Conservation (phyloP, 2,329 filamentous ascomycete species). For the Chaetomiaceae sp. region DNA sequence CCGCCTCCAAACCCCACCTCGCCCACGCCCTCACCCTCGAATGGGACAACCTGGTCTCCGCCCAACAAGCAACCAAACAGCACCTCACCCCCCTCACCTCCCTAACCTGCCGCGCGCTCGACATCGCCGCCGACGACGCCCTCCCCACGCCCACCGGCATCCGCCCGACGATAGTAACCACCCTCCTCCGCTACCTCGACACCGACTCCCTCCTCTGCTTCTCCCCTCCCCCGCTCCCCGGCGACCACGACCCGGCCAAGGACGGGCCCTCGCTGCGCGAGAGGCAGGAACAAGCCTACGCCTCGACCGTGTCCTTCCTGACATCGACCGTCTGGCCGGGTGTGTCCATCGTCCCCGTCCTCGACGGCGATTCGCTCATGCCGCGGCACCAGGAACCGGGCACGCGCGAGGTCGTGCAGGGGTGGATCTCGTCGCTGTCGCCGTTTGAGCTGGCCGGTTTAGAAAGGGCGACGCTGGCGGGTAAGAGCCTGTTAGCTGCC, state of each 20-base stretch:
- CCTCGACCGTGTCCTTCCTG: slow-evolving; percentile 68
- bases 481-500: slow-evolving; percentile 79
- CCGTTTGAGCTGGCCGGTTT: slow-evolving; percentile 81
- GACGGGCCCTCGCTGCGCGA: slow-evolving; percentile 54
- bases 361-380: slow-evolving; percentile 73
- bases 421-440: slow-evolving; percentile 69
- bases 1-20: slow-evolving; percentile 71
- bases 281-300: slow-evolving; percentile 65
- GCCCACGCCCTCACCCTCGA: slow-evolving; percentile 84
- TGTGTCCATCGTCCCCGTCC: slow-evolving; percentile 69
- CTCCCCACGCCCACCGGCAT: slow-evolving; percentile 43
- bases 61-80: slow-evolving; percentile 77
- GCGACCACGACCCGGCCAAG: slow-evolving; percentile 31
- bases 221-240: slow-evolving; percentile 54
- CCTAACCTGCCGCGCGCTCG: slow-evolving; percentile 74
- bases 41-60: slow-evolving; percentile 81
- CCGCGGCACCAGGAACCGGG: slow-evolving; percentile 67
- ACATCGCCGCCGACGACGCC: slow-evolving; percentile 67
- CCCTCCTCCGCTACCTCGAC: slow-evolving; percentile 78
- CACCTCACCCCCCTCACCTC: slow-evolving; percentile 90
- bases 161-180: slow-evolving; percentile 59
- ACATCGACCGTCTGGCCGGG: slow-evolving; percentile 77
- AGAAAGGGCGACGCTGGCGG: slow-evolving; percentile 77
- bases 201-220: slow-evolving; percentile 93
- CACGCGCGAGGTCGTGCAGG: slow-evolving; percentile 71